Percentiles rank a stretch among this genome's conserved stretches.
phyloP scores from a whole-genome alignment of 768 basidiomycete genomes.

The button mushroom (Agaricus bisporus) region DNA sequence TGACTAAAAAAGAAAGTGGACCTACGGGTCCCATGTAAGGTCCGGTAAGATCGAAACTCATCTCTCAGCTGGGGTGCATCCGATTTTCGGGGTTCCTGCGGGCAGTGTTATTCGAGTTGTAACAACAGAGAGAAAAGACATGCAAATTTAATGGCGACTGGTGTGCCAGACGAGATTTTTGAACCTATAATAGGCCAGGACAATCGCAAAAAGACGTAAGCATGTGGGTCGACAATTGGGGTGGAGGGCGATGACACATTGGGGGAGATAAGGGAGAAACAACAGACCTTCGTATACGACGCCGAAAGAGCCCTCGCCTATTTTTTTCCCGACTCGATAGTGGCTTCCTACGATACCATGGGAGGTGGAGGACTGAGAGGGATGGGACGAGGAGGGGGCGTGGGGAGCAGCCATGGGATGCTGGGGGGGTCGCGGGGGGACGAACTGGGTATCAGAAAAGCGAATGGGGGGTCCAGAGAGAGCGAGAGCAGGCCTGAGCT shows the following conservation, averaged over 20 bases:
- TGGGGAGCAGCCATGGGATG: constrained; percentile 70
- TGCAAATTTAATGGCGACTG: constrained; percentile 97
- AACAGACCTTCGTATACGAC: constrained; percentile 90
- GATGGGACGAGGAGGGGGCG: constrained; percentile 72
- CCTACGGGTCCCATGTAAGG: constrained; percentile 84
- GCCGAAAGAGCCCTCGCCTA: constrained; percentile 98
- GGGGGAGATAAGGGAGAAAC: not conserved
- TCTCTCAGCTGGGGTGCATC: constrained; percentile 97
- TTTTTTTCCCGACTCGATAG: constrained; percentile 94
- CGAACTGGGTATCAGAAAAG: constrained; percentile 8
- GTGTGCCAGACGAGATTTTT: constrained; percentile 78
- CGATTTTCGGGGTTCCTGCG: constrained; percentile 91
- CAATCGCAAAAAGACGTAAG: not conserved
- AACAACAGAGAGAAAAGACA: constrained; percentile 22
- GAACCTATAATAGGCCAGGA: constrained; percentile 43
- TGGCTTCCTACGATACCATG: constrained; percentile 77
- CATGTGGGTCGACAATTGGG: not conserved
- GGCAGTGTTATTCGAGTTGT: constrained; percentile 7
- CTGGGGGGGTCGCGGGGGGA: constrained; percentile 18
- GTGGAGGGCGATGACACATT: not conserved
- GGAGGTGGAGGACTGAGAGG: constrained; percentile 55
- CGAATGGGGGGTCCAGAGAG: constrained; percentile 12
- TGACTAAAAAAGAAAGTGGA: constrained; percentile 15
- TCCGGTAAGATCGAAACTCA: constrained; percentile 96
- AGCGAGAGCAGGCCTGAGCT: constrained; percentile 14